Evolutionary conservation across 805 yeast species (phyloP), one percentile per base, ranked within the genome.

Genomic region (Candida yuanshanica): DNA sequence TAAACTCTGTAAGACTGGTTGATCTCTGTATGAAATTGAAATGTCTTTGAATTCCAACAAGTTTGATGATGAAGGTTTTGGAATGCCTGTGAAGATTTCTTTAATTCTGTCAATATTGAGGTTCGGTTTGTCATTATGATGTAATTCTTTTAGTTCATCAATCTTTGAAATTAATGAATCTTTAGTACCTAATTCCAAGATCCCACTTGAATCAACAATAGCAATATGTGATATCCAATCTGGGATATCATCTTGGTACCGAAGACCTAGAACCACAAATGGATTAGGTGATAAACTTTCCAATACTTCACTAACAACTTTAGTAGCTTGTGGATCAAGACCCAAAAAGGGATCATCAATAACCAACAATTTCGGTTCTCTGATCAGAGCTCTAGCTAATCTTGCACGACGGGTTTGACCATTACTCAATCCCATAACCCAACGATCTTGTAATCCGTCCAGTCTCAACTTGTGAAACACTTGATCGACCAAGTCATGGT

Each of bases 291-390:
- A 64, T 12, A 78, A 53, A 3, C 55, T 51, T 7, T 53, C 46
- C 39, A 87, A 63, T 0, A 82, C 74, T 0, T 64, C 54, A 14
- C 87, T 75, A 16, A 91, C 86, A 7, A 73, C 62, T 1, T 60
- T 45, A 0, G 86, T 67, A 11, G 95, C 90, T 1, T 60, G 56
- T 0, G 95, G 93, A 54, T 91, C 99, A 14, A 91, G 67, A 0
- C 98, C 99, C 32, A 93, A 60, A 52, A 89, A 91, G 9, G 96
- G 96, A 53, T 93, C 98, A 59, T 93, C 98, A 16, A 91, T 70
- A 5, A 91, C 58, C 39, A 89, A 63, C 23, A 89, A 49, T 34
- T 69, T 66, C 0, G 97, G 95, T 25, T 74, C 65, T 35, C 69
- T 66, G 41, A 87, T 70, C 33, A 93, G 52, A 0, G 89, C 79